Evolutionary conservation across 345 rosid genomes (phyloP), one percentile per base, ranked within the genome.

Genomic region (Pistacia vera): DNA sequence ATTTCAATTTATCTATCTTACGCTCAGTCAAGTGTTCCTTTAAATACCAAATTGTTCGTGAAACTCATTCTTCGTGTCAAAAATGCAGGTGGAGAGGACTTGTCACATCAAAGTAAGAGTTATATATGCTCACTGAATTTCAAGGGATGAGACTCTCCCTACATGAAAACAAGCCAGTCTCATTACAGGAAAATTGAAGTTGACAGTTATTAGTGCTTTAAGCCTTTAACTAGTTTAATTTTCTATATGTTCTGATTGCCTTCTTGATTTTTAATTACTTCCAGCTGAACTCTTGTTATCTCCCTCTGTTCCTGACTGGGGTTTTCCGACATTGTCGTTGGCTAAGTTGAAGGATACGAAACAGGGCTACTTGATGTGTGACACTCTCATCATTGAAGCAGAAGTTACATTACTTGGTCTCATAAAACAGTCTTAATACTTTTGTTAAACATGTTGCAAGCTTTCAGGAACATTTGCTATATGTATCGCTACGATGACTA

Each of bases 311-410:
- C 16, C 9, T 10, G 4, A 1, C 46, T 16, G n/a, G 41, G 66
- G 66, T 30, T 33, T 14, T 4, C 14, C 20, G 14, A 63, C 13
- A 18, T 63, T 63, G 66, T 5, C 66, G 3, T 11, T 63, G 46
- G 66, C 66, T 11, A 36, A 12, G 30, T n/a, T 63, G 4, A 63
- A 63, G 46, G 46, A 63, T 18, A 20, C 46, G 8, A 2, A 33
- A 14, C n/a, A 3, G 5, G 66, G 66, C 35, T 63, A 30, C 48
- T 35, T 63, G 66, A 48, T 63, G 48, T 46, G 35, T 20, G 48
- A 63, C 20, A 35, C n/a, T 63, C 5, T 30, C 18, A 63, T 63
- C 18, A 63, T 63, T 33, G 66, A 63, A 33, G 66, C 66, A 63
- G 46, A 33, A 20, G 48, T 20, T 14, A 63, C n/a, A 30, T 33